Evolutionary conservation across 106 monocot genomes (phyloP), one percentile per base, ranked within the genome.

Genomic region (Posidonia australis): DNA sequence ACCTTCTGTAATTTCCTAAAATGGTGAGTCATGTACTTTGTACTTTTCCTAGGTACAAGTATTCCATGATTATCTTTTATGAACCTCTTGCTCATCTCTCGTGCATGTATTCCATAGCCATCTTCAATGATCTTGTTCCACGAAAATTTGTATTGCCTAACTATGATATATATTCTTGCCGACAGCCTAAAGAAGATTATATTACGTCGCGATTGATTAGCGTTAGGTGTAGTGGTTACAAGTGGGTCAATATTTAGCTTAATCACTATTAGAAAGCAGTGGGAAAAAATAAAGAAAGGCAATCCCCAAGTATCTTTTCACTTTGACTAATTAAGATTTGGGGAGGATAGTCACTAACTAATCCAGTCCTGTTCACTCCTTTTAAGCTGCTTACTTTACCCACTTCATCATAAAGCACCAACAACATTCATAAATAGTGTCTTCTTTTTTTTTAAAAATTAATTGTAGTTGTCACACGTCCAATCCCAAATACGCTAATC

Each of bases 191-290:
- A 32, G 14, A 60, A 29, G 31, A 32, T 14, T 21, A 55, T 23
- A 55, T 25, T 36, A 25, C 21, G 12, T 21, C 21, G 41, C 13
- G 17, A 20, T 41, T 23, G 64, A 26, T 64, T 64, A 64, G 25
- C 9, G 27, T 47, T 64, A 25, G 44, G 46, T 46, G 14, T 28
- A 64, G 46, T 64, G 64, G 64, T 64, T 25, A 44, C 62, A 62
- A 47, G 64, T 64, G 46, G 64, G 64, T 28, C 47, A 46, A 24
- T 36, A 16, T 18, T 17, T 47, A 46, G 23, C 16, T 26, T 46
- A 64, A 46, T 16, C 46, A 64, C 46, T 47, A 12, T 6, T 9
- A 62, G 31, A 62, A 62, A 16, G 62, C 13, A 42, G 22, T 42
- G 36, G 44, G 7, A 36, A 7, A 36, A 36, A 36, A 36, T 2